A percentile compares a stretch with the other conserved stretches of the same genome.
phyloP scores from a whole-genome alignment of 2,329 filamentous ascomycete genomes.

The Neofusicoccum kwambonambiense region DNA sequence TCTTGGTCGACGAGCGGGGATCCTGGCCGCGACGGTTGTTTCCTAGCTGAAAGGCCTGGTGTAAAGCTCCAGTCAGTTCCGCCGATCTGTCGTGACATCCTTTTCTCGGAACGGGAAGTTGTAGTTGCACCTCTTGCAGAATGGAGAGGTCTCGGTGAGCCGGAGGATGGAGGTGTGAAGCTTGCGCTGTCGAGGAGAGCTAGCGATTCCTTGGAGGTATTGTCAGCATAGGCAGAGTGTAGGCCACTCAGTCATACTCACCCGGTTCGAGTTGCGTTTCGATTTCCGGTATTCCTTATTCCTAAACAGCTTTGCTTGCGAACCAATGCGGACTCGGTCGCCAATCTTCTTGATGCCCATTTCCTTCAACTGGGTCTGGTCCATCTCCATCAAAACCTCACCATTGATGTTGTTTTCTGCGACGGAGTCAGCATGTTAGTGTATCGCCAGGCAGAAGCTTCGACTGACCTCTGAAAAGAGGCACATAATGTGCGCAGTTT shows the following conservation, averaged over 20 bases:
- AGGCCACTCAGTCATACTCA: conserved; percentile 44
- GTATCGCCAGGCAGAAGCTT: conserved; percentile 17
- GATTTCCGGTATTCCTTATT: conserved; percentile 50
- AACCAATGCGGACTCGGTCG: conserved; percentile 79
- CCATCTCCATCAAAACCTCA: conserved; percentile 93
- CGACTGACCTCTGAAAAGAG: conserved; percentile 68
- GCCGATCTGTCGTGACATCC: conserved; percentile 48
- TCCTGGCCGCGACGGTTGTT: conserved; percentile 64
- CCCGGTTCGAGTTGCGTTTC: conserved; percentile 73
- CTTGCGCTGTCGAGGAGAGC: conserved; percentile 70
- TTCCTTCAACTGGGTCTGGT: conserved; percentile 93
- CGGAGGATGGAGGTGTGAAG: conserved; percentile 61
- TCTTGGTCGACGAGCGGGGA: conserved; percentile 67
- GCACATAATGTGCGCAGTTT: conserved; percentile 91
- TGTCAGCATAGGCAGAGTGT: conserved; percentile 22
- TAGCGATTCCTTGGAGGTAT: conserved; percentile 68
- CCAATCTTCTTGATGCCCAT: conserved; percentile 98
- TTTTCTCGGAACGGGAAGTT: conserved; percentile 47
- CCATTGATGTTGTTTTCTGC: conserved; percentile 91
- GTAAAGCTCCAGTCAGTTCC: conserved; percentile 36
- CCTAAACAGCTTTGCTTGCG: conserved; percentile 50
- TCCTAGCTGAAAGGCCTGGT: conserved; percentile 43
- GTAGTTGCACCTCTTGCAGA: conserved; percentile 49
- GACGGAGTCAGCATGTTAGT: conserved; percentile 20
- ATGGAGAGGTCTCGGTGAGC: conserved; percentile 63